A percentile compares a stretch with the other conserved stretches of the same genome.
These are phyloP conservation scores for Hypocreales sp. DNA, from an alignment of 2,329 filamentous ascomycete species.

Conservation along the genomic window DNA sequence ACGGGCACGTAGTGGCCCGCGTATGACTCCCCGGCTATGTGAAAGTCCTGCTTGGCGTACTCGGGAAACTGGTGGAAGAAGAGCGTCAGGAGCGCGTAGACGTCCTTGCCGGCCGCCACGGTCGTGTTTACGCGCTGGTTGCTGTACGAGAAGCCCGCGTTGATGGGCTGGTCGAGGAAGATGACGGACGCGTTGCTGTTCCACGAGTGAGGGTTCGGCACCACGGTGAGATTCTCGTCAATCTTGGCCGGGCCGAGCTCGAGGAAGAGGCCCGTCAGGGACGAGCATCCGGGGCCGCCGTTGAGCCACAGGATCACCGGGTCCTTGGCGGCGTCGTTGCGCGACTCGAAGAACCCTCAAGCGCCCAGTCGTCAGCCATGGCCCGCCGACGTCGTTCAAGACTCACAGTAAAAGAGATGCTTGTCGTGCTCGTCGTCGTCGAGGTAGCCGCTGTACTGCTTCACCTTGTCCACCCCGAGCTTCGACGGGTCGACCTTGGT, in stretches of 20 bases:
- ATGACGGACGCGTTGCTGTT: conserved; percentile 96
- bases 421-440: conserved; percentile 93
- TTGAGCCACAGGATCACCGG: conserved; percentile 90
- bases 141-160: conserved; percentile 94
- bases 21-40: conserved; percentile 90
- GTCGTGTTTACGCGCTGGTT: conserved; percentile 80
- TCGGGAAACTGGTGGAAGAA: conserved; percentile 98
- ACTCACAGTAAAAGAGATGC: conserved; percentile 93
- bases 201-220: conserved; percentile 83
- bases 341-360: conserved; percentile 94
- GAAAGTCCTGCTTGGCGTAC: conserved; percentile 87
- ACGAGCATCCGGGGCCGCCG: conserved; percentile 90
- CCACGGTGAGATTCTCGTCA: conserved; percentile 62
- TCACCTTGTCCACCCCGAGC: conserved; percentile 79
- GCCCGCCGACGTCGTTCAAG: no score
- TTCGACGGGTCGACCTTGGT: conserved; percentile 77
- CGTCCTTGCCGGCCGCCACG: conserved; percentile 85
- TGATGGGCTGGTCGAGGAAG: conserved; percentile 97
- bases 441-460: conserved; percentile 94
- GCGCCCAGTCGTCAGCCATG: neutral
- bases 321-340: conserved; percentile 91
- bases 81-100: conserved; percentile 87
- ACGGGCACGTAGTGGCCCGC: conserved; percentile 90
- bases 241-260: conserved; percentile 84
- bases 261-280: conserved; percentile 88